Conservation (phyloP, 2,329 filamentous ascomycete species). For the Lanzia echinophila region DNA sequence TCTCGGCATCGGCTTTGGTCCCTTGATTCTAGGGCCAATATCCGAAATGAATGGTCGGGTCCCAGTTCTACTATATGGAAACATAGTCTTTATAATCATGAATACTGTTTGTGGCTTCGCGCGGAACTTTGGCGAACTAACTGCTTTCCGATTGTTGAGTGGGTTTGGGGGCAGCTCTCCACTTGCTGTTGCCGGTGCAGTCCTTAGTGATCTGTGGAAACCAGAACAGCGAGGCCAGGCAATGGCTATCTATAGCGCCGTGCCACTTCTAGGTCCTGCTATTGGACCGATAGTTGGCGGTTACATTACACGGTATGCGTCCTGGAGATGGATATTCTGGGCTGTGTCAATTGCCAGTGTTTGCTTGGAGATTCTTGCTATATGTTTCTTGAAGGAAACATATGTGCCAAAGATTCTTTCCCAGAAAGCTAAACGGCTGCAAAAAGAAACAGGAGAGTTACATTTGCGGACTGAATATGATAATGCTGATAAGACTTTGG, state of each 20-base stretch:
- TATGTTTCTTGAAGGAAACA: conserved; percentile 38
- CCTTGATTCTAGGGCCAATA: neutral
- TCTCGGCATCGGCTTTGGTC: neutral
- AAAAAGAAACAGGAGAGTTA: conserved; percentile 43
- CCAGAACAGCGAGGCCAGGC: conserved; percentile 40
- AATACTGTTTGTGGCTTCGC: conserved; percentile 40
- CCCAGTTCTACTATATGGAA: neutral
- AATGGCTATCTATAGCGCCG: conserved; percentile 25
- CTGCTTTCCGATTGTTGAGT: conserved; percentile 54
- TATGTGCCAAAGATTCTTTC: conserved; percentile 41
- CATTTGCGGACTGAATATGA: conserved; percentile 47
- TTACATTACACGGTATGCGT: conserved; percentile 36
- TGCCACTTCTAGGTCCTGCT: conserved; percentile 44
- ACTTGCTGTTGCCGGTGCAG: conserved; percentile 53
- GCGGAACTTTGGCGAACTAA: conserved; percentile 40
- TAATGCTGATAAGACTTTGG: conserved; percentile 28
- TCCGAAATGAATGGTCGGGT: conserved; percentile 2
- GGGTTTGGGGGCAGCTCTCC: conserved; percentile 52
- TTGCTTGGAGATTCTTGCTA: conserved; percentile 38
- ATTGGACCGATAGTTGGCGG: conserved; percentile 35
- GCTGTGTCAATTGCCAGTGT: conserved; percentile 37
- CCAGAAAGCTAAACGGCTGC: conserved; percentile 37
- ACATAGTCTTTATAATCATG: conserved; percentile 40
- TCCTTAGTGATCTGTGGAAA: conserved; percentile 39
- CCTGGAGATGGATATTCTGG: conserved; percentile 50